Evolutionary conservation across 345 rosid species (phyloP).

Genomic region (Luvunga scandens): DNA sequence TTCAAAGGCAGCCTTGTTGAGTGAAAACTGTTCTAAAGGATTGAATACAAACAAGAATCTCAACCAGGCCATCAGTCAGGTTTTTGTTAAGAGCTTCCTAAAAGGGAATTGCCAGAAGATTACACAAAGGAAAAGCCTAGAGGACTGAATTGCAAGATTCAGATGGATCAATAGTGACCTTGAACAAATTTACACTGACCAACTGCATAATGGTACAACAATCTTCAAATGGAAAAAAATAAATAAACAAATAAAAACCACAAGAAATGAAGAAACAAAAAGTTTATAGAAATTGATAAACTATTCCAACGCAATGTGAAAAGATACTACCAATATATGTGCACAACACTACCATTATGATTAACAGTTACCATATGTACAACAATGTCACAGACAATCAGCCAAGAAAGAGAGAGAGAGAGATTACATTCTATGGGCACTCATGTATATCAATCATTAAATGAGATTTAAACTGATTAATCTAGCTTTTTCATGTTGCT

Average conservation of each 20-base stretch:
- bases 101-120: neutral
- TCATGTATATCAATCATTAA: neutral
- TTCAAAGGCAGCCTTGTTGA: neutral
- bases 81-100: neutral
- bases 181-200: neutral
- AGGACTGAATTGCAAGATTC: neutral
- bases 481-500: neutral
- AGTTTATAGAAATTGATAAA: neutral
- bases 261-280: neutral
- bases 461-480: neutral
- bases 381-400: neutral
- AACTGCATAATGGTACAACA: neutral
- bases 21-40: neutral
- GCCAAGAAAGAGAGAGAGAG: too few relatives aligned
- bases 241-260: neutral
- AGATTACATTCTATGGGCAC: neutral
- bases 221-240: neutral
- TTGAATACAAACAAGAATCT: neutral
- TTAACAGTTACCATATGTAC: neutral
- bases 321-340: neutral
- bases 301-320: neutral
- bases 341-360: neutral
- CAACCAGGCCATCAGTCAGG: neutral
- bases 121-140: neutral
- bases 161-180: neutral